Evolutionary conservation across 1,284 basidiomycete species (phyloP).

Genomic region (Fomes fomentarius): DNA sequence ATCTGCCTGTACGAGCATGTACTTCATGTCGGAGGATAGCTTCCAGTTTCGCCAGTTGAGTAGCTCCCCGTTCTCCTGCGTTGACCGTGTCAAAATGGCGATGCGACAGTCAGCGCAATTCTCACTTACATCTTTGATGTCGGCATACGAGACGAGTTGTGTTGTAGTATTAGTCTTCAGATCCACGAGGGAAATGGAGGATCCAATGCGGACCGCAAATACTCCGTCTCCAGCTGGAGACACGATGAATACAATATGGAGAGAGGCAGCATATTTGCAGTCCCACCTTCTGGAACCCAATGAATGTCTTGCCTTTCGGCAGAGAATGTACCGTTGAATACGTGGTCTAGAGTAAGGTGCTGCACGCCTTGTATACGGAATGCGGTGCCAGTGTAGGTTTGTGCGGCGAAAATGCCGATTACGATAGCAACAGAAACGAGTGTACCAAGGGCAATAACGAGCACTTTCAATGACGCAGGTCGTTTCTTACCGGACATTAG

Average conservation of each 20-base stretch:
- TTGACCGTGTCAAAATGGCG: neutral
- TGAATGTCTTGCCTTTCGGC: conserved; percentile 51
- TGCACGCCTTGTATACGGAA: conserved; percentile 56
- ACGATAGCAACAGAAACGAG: conserved; percentile 59
- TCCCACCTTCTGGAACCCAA: conserved; percentile 88
- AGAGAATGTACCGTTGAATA: conserved; percentile 88
- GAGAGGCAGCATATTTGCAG: neutral
- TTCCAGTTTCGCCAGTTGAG: conserved; percentile 70
- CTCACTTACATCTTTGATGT: conserved; percentile 64
- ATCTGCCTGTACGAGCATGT: conserved; percentile 80
- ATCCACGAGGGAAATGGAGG: conserved; percentile 77
- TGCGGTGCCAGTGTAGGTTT: conserved; percentile 60
- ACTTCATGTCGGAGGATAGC: conserved; percentile 86
- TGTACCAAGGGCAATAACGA: conserved; percentile 55
- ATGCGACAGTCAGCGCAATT: neutral
- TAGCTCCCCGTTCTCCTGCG: conserved; percentile 56
- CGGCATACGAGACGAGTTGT: conserved; percentile 58
- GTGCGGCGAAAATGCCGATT: conserved; percentile 75
- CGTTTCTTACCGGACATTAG: conserved; percentile 35
- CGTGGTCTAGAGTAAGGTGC: conserved; percentile 83
- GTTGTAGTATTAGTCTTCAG: conserved; percentile 74
- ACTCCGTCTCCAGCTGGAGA: conserved; percentile 85
- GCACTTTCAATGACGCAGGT: conserved; percentile 52
- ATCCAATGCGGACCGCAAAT: conserved; percentile 67
- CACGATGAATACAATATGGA: neutral